These are phyloP conservation scores for Stemphylium lycopersici DNA, from an alignment of 2,329 filamentous ascomycete genomes.

Conservation along the genomic window DNA sequence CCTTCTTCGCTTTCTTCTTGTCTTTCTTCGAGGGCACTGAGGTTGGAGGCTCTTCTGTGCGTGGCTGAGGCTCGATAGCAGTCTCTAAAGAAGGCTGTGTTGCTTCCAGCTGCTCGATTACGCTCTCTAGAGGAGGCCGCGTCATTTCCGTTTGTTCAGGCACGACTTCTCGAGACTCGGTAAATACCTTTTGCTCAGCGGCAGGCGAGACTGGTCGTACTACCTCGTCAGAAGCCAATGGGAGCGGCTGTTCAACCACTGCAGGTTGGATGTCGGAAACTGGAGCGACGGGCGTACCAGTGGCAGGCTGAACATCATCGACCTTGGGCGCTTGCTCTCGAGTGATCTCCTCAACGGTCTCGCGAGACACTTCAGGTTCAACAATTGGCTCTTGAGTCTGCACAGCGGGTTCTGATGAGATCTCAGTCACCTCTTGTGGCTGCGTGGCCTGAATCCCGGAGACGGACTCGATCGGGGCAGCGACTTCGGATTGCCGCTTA, in stretches of 20 bases:
- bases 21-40: conserved; percentile 24
- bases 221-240: conserved; percentile 1
- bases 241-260: not conserved
- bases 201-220: not conserved
- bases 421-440: conserved; percentile 1
- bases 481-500: conserved; percentile 26
- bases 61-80: conserved; percentile 11
- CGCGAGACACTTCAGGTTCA: conserved; percentile 2
- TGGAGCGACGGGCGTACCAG: not conserved
- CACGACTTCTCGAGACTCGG: conserved; percentile 1
- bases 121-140: conserved; percentile 13
- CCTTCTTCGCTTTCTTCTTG: conserved; percentile 32
- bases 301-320: not conserved
- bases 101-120: not conserved
- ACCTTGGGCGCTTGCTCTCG: not conserved
- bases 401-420: not conserved
- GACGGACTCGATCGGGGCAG: conserved; percentile 7
- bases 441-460: conserved; percentile 2
- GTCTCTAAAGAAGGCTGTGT: conserved; percentile 16
- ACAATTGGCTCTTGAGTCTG: not conserved
- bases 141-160: not conserved
- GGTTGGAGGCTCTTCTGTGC: conserved; percentile 11
- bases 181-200: not conserved
- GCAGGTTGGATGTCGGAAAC: not conserved
- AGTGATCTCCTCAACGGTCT: not conserved